Evolutionary conservation across 768 basidiomycete species (phyloP), one percentile per base, ranked within the genome.

Genomic region (Serendipita sp.): DNA sequence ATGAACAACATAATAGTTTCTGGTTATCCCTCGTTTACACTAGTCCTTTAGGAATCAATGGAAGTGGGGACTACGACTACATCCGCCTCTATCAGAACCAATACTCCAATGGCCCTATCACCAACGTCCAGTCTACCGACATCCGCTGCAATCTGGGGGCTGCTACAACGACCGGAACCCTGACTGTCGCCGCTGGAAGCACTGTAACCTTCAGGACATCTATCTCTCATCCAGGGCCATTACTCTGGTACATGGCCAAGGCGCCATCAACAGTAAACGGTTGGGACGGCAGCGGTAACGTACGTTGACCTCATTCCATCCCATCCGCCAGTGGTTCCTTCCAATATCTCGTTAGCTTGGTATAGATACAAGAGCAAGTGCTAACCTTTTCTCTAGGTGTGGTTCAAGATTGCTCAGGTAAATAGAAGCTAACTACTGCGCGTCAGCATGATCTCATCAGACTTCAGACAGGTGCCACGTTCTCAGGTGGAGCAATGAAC

Each of bases 141-240:
- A 65, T 65, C 30, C 46, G 64, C 3, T 65, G 64, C 64, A 65
- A 65, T 34, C 18, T 65, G 44, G 64, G 18, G 15, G 46, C 64
- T 8, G 64, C 18, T 10, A 28, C 15, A 28, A 65, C 64, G 16
- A 65, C 64, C 18, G 53, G 64, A 13, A 65, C 53, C 3, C 32
- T 65, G 8, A 65, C 46, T 34, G 48, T 54, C 16, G 64, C 64
- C 7, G 64, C 64, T 54, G 64, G 64, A 15, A 24, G 18, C 28
- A 37, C 46, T 16, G 24, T 66, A 46, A 63, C 47, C 2, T 37
- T 64, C 30, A 28, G 30, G 30, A 54, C n/a, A 7, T 30, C 35
- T 16, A 65, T 66, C 48, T 30, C 30, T 28, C 66, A 66, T 30
- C 66, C 63, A 16, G 66, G 66, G 15, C 56, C 56, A 28, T 28